Percentiles rank a stretch among this genome's conserved stretches.
Conservation (phyloP, 108 stramenopile genomes). For the Chaetoceros muelleri region DNA sequence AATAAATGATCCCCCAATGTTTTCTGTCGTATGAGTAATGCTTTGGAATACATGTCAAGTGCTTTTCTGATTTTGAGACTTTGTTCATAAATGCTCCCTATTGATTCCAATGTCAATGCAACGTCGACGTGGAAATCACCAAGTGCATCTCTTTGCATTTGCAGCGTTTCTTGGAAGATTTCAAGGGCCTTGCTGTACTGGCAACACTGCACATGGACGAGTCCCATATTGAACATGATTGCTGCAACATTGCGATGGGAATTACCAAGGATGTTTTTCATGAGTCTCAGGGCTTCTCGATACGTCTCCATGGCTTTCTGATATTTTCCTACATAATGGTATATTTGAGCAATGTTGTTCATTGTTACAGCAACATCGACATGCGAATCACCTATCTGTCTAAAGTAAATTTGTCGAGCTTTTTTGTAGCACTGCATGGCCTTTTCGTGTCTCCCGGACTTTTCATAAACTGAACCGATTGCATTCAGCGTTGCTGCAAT, state of each 20-base stretch:
- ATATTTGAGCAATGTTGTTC: slow-evolving; percentile 3
- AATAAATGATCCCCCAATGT: not conserved
- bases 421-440: slow-evolving; percentile 6
- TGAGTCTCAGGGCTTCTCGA: slow-evolving; percentile 19
- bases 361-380: slow-evolving; percentile 3
- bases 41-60: not conserved
- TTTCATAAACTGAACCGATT: slow-evolving; percentile 4
- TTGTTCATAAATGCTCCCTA: not conserved
- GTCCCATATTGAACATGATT: slow-evolving; percentile 25
- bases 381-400: not conserved
- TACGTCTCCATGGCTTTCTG: slow-evolving; percentile 22
- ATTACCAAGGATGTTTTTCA: slow-evolving; percentile 11
- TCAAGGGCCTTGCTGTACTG: slow-evolving; percentile 19
- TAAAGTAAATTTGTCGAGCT: not conserved
- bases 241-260: slow-evolving; percentile 17
- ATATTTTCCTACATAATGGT: slow-evolving; percentile 9
- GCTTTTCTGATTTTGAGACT: not conserved
- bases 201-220: slow-evolving; percentile 12
- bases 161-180: slow-evolving; percentile 13
- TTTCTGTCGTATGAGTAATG: not conserved
- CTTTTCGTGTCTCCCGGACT: not conserved
- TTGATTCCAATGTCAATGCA: not conserved
- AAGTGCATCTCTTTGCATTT: not conserved
- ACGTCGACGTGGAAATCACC: not conserved
- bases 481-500: slow-evolving; percentile 1